Percentiles rank a stretch among this genome's conserved stretches.
Evolutionary conservation across 73 alveolate genomes (phyloP).

Genomic region (Paramecium bursaria): DNA sequence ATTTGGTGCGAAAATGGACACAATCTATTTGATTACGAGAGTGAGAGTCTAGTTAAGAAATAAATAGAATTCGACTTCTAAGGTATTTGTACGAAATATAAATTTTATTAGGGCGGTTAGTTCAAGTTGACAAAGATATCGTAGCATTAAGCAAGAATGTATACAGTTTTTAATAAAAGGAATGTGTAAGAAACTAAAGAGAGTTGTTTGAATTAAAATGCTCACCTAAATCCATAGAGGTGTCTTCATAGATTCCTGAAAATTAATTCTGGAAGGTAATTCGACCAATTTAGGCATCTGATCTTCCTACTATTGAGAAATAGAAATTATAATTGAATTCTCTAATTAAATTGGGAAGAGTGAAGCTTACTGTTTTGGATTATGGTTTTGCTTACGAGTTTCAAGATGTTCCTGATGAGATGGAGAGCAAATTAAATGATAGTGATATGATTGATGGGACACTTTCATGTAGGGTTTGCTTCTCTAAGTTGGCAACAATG

Average conservation of each 20-base stretch:
- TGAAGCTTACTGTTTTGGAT: slow-evolving; percentile 42
- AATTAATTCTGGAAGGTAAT: slow-evolving; percentile 44
- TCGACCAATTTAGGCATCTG: slow-evolving; percentile 44
- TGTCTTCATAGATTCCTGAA: background rate
- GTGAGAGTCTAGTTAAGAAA: slow-evolving; percentile 51
- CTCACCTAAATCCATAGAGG: background rate
- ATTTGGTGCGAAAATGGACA: slow-evolving; percentile 63
- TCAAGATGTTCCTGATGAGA: slow-evolving; percentile 59
- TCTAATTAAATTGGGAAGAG: slow-evolving; percentile 50
- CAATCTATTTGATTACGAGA: slow-evolving; percentile 51
- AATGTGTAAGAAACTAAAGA: slow-evolving; percentile 41
- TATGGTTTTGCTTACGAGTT: slow-evolving; percentile 56
- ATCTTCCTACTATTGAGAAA: slow-evolving; percentile 44
- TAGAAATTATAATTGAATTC: slow-evolving; percentile 6
- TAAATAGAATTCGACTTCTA: slow-evolving; percentile 39
- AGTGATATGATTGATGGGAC: slow-evolving; percentile 40
- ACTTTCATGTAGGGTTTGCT: slow-evolving; percentile 52
- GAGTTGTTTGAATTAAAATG: slow-evolving; percentile 25
- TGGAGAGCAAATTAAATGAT: slow-evolving; percentile 40
- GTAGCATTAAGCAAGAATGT: slow-evolving; percentile 54
- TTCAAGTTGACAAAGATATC: slow-evolving; percentile 38
- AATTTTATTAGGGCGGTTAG: slow-evolving; percentile 15
- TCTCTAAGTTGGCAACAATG: slow-evolving; percentile 32
- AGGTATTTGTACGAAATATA: slow-evolving; percentile 19
- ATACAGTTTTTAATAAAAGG: slow-evolving; percentile 1